Conservation (phyloP, 495 filamentous ascomycete species). For the Podospora didyma region DNA sequence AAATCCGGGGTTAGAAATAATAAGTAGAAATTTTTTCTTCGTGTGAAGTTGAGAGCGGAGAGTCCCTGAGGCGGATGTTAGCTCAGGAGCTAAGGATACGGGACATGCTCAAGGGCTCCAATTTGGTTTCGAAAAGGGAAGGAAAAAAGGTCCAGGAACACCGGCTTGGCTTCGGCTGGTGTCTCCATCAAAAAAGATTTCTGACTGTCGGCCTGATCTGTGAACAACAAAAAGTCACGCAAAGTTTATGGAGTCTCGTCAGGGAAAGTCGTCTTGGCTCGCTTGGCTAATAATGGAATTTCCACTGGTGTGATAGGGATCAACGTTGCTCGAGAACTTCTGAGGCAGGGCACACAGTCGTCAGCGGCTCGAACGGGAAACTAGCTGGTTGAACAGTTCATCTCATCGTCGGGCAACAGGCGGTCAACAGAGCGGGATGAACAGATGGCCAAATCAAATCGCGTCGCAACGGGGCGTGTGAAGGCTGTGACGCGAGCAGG, state of each 20-base stretch:
- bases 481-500: conserved; percentile 18
- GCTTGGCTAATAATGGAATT: not conserved
- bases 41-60: not conserved
- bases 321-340: not conserved
- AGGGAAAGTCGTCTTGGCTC: not conserved
- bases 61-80: not conserved
- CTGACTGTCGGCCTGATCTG: too few relatives aligned
- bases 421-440: not conserved
- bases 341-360: too few relatives aligned
- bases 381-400: not conserved
- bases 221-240: too few relatives aligned
- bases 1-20: not conserved
- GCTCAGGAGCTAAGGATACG: too few relatives aligned
- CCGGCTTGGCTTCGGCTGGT: too few relatives aligned
- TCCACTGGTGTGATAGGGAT: not conserved
- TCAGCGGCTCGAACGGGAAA: too few relatives aligned
- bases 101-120: too few relatives aligned
- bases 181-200: too few relatives aligned
- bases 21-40: not conserved
- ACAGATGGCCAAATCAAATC: conserved; percentile 7
- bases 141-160: too few relatives aligned
- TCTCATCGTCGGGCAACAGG: not conserved
- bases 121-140: too few relatives aligned
- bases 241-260: not conserved
- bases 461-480: not conserved